These are phyloP conservation scores for Epichloe coenophiala DNA, from an alignment of 2,329 filamentous ascomycete genomes.

Conservation along the genomic window DNA sequence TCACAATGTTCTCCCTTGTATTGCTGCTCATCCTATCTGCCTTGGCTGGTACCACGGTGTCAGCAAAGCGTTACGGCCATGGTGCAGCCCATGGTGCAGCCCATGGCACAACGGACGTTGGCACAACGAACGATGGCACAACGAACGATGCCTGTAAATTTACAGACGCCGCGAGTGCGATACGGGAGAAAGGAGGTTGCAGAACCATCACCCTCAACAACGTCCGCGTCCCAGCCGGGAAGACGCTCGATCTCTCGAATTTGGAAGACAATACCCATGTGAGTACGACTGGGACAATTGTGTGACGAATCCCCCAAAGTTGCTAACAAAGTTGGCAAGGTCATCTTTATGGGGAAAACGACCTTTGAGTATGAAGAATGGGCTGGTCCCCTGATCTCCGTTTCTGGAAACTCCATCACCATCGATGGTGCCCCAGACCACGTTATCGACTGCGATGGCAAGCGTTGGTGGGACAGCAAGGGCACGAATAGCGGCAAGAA, in stretches of 20 bases:
- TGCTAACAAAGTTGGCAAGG: neutral
- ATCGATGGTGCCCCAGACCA: constrained; percentile 1
- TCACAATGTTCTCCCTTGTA: too few relatives aligned
- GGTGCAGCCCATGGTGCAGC: too few relatives aligned
- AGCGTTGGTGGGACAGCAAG: constrained; percentile 47
- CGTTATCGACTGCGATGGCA: constrained; percentile 42
- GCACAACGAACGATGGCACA: too few relatives aligned
- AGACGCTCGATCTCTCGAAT: neutral
- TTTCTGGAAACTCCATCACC: neutral
- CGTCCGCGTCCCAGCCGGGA: neutral
- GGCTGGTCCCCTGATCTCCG: neutral
- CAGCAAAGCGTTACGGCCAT: neutral
- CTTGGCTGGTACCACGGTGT: neutral
- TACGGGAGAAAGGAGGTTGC: neutral
- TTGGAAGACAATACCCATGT: neutral
- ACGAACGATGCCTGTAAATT: neutral
- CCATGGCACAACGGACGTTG: too few relatives aligned
- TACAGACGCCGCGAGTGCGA: neutral
- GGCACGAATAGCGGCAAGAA: constrained; percentile 48
- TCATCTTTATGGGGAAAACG: neutral
- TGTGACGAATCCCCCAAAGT: neutral
- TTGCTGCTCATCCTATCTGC: neutral
- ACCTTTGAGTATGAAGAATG: neutral
- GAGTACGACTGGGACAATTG: neutral
- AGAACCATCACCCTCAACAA: neutral